Base-by-base conservation (phyloP, 345 rosid species). In the Brassica rapa region DNA sequence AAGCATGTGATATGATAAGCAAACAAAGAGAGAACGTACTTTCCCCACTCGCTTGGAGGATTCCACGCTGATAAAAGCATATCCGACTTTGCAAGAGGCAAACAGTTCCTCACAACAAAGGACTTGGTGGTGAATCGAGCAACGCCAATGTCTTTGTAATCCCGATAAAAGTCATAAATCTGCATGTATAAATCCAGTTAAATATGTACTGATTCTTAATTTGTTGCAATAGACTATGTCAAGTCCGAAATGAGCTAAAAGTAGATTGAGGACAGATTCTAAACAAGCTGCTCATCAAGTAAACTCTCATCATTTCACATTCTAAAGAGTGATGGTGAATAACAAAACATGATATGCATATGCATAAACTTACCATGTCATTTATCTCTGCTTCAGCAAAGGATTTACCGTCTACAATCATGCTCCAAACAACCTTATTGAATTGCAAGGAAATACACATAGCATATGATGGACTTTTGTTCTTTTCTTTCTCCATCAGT, bases 331-430 rank as follows among this genome's bases (percentile, higher is more conserved):
- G 27, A 77, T 49, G 29, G 51, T 65, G 49, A 65, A 71, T 24
- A 62, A 27, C n/a, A 69, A 30, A 70, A 69, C 10, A 62, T n/a
- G 55, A 63, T 23, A 23, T 39, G 72, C n/a, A 63, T 23, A 23
- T 39, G 72, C n/a, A 24, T 39, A 63, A 49, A 81, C 91, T 81
- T 79, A 95, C 99, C 98, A 95, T 86, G 86, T 93, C 98, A 87
- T 89, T 95, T 83, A 95, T 95, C 90, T 95, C 98, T 65, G 98
- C 96, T 84, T 95, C 99, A 16, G 99, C 99, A 88, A 95, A 93
- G 69, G 98, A 78, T 91, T 95, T 95, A 60, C 97, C 97, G 84
- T 95, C 99, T 70, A 91, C 81, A 77, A 95, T 94, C 99, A 95
- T 95, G 83, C 87, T 88, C 99, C 99, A 95, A 68, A 93, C 98